Evolutionary conservation across 2,329 filamentous ascomycete species (phyloP).

Genomic region (Paracamarosporium sp.): DNA sequence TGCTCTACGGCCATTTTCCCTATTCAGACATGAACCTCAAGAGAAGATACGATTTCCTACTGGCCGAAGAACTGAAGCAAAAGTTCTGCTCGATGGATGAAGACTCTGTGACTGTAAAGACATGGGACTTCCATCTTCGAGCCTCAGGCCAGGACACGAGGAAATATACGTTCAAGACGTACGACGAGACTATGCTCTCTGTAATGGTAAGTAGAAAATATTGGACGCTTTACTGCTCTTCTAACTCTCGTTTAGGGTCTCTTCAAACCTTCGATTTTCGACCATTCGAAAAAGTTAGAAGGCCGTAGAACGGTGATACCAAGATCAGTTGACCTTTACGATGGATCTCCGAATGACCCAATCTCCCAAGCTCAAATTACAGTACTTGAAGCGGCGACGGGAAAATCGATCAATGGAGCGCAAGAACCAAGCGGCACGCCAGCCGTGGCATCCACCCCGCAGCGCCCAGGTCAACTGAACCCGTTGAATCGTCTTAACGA

Average conservation of each 20-base stretch:
- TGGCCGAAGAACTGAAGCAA: constrained; percentile 94
- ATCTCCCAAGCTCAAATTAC: constrained; percentile 81
- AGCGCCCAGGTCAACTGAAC: constrained; percentile 68
- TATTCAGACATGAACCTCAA: constrained; percentile 93
- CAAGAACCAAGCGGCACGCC: constrained; percentile 40
- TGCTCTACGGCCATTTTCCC: constrained; percentile 94
- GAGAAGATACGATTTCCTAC: constrained; percentile 86
- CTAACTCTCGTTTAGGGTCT: constrained; percentile 64
- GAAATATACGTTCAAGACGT: constrained; percentile 96
- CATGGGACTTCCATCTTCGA: constrained; percentile 88
- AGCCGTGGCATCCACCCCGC: constrained; percentile 60
- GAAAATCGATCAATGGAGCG: constrained; percentile 44
- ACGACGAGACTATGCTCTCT: constrained; percentile 93
- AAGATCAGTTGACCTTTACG: constrained; percentile 92
- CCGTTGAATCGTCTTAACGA: constrained; percentile 73
- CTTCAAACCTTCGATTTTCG: constrained; percentile 87
- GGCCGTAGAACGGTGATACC: constrained; percentile 82
- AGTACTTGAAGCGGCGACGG: constrained; percentile 60
- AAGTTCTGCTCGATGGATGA: constrained; percentile 93
- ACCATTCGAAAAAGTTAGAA: constrained; percentile 78
- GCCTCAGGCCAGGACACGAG: constrained; percentile 86
- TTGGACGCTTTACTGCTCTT: not conserved
- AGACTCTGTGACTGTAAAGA: constrained; percentile 84
- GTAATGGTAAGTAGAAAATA: constrained; percentile 67
- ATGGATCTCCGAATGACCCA: constrained; percentile 90